These are phyloP conservation scores for Davidsoniella neocaledoniae DNA, from an alignment of 2,329 filamentous ascomycete species.

Conservation along the genomic window DNA sequence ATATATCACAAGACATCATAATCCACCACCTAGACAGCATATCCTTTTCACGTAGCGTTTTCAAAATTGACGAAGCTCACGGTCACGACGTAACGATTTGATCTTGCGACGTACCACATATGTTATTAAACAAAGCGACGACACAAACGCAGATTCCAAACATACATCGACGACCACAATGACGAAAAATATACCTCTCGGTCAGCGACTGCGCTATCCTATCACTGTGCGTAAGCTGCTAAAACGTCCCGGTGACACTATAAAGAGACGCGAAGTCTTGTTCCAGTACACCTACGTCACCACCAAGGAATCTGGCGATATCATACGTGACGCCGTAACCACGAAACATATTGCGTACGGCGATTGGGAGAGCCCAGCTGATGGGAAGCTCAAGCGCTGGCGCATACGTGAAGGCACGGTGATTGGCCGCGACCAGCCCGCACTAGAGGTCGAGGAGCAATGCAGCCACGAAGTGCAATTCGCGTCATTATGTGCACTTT, in stretches of 20 bases:
- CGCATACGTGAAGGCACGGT: conserved; percentile 51
- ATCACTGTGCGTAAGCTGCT: conserved; percentile 80
- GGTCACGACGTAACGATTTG: background rate
- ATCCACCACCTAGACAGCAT: too few relatives aligned
- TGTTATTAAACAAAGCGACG: background rate
- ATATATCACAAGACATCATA: background rate
- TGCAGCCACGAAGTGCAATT: conserved; percentile 87
- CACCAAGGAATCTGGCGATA: conserved; percentile 58
- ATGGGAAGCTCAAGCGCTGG: conserved; percentile 67
- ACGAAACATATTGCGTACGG: conserved; percentile 53
- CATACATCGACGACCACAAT: conserved; percentile 16
- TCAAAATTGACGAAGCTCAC: background rate
- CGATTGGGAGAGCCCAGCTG: conserved; percentile 67
- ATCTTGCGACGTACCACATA: background rate
- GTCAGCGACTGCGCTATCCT: conserved; percentile 65
- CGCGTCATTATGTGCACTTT: conserved; percentile 76
- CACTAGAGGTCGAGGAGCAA: conserved; percentile 70
- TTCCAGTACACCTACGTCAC: conserved; percentile 80
- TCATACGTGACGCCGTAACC: conserved; percentile 39
- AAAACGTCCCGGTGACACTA: conserved; percentile 54
- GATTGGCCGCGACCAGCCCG: conserved; percentile 39
- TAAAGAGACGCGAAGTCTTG: conserved; percentile 60
- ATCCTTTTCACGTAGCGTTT: too few relatives aligned
- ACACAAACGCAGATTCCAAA: background rate
- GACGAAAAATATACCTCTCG: conserved; percentile 34